Conservation (phyloP, 2,329 filamentous ascomycete genomes). For the Harringtonia aguacate region DNA sequence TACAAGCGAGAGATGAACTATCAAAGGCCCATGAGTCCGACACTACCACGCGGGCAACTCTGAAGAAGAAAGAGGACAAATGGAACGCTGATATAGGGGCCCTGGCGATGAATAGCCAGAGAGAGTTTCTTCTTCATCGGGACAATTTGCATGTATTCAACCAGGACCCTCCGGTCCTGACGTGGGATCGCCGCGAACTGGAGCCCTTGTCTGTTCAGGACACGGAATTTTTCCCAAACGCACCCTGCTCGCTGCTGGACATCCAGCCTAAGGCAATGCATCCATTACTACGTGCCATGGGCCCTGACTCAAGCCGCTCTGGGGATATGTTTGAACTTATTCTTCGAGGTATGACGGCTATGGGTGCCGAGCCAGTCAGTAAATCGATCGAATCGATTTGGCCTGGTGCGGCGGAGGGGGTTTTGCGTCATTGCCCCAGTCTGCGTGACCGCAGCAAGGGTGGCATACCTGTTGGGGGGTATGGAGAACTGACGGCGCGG, state of each 20-base stretch:
- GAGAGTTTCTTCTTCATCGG: constrained; percentile 19
- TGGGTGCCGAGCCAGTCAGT: constrained; percentile 23
- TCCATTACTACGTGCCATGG: constrained; percentile 35
- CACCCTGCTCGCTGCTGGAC: constrained; percentile 50
- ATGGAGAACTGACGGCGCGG: constrained; percentile 32
- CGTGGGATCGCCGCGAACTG: constrained; percentile 59
- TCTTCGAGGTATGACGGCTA: constrained; percentile 27
- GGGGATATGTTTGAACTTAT: constrained; percentile 46
- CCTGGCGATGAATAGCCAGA: constrained; percentile 6
- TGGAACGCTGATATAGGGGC: constrained; percentile 8
- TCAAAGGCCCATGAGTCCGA: constrained; percentile 13
- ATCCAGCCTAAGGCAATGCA: constrained; percentile 49
- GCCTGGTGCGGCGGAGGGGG: constrained; percentile 46
- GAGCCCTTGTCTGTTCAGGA: constrained; percentile 53
- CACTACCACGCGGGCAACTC: background rate
- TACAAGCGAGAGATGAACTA: constrained; percentile 21
- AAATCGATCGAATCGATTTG: constrained; percentile 41
- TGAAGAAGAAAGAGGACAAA: background rate
- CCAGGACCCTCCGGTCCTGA: constrained; percentile 39
- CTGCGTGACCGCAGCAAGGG: constrained; percentile 36
- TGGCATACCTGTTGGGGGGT: constrained; percentile 28
- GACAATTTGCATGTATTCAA: constrained; percentile 45
- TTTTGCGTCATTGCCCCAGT: constrained; percentile 36
- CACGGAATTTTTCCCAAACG: constrained; percentile 57
- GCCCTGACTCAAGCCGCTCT: constrained; percentile 25